Evolutionary conservation across 108 stramenopile species (phyloP).

Genomic region (Fragilaria crotonensis): DNA sequence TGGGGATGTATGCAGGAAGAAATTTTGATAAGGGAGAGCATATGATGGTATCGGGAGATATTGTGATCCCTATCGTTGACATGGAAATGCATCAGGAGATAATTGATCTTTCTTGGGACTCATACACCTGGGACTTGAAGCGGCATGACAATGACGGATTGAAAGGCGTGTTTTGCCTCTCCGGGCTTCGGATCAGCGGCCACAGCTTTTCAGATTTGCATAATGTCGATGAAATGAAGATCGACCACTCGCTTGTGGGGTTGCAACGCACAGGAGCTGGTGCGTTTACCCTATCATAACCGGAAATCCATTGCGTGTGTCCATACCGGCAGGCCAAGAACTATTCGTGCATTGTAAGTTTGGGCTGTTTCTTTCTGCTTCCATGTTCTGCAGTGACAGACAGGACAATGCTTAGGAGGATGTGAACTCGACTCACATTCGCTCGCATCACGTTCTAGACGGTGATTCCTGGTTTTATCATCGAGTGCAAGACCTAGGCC

Average conservation of each 20-base stretch:
- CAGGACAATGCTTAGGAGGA: no score
- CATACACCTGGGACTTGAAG: constrained; percentile 8
- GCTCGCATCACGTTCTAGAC: not conserved
- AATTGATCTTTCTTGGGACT: not conserved
- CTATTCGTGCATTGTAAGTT: constrained; percentile 20
- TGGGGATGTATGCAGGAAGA: constrained; percentile 56
- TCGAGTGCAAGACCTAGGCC: constrained; percentile 19
- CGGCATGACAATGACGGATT: not conserved
- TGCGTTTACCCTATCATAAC: constrained; percentile 28
- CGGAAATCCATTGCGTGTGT: constrained; percentile 11
- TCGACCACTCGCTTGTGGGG: constrained; percentile 10
- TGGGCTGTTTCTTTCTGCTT: not conserved
- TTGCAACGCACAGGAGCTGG: constrained; percentile 45
- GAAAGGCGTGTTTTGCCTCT: constrained; percentile 16
- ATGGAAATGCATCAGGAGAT: not conserved
- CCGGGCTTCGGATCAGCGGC: constrained; percentile 34
- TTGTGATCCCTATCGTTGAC: constrained; percentile 8
- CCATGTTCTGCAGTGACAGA: no score
- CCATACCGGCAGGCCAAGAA: constrained; percentile 31
- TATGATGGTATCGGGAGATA: not conserved
- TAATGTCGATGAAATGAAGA: constrained; percentile 25
- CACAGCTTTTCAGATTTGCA: constrained; percentile 30
- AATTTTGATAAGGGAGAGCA: constrained; percentile 1
- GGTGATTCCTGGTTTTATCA: constrained; percentile 40
- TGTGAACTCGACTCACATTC: not conserved